These are phyloP conservation scores for Aspergillus versicolor DNA, from an alignment of 2,329 filamentous ascomycete genomes.

Conservation along the genomic window DNA sequence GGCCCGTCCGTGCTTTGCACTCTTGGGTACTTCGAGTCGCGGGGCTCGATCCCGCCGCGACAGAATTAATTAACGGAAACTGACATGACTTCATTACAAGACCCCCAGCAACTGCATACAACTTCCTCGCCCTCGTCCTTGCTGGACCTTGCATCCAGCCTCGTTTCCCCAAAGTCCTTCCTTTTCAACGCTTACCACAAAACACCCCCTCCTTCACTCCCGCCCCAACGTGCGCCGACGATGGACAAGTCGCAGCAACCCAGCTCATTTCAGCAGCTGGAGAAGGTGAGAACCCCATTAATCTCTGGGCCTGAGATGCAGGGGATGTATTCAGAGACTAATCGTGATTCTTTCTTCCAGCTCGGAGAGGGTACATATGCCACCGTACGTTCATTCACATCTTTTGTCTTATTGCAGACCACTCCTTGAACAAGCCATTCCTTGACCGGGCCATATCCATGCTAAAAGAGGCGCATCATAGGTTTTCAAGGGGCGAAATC, in stretches of 20 bases:
- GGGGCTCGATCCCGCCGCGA: constrained; percentile 14
- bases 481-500: constrained; percentile 98
- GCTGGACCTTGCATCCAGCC: constrained; percentile 32
- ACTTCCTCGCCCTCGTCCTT: constrained; percentile 17
- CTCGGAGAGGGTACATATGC: constrained; percentile 98
- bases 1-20: background rate
- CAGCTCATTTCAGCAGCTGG: constrained; percentile 97
- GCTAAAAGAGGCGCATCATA: constrained; percentile 41
- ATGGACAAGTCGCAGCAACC: constrained; percentile 95
- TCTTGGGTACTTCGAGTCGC: constrained; percentile 1
- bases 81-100: constrained; percentile 22
- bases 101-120: constrained; percentile 23
- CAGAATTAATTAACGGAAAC: constrained; percentile 6
- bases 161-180: constrained; percentile 39
- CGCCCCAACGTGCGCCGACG: constrained; percentile 19
- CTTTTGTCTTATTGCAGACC: background rate
- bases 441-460: background rate
- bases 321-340: background rate
- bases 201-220: constrained; percentile 15
- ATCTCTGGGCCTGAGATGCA: background rate
- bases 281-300: constrained; percentile 59
- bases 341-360: constrained; percentile 35
- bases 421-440: background rate
- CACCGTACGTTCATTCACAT: constrained; percentile 63
- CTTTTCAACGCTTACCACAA: constrained; percentile 29